Evolutionary conservation across 345 rosid genomes (phyloP).

Genomic region (Salix udensis): DNA sequence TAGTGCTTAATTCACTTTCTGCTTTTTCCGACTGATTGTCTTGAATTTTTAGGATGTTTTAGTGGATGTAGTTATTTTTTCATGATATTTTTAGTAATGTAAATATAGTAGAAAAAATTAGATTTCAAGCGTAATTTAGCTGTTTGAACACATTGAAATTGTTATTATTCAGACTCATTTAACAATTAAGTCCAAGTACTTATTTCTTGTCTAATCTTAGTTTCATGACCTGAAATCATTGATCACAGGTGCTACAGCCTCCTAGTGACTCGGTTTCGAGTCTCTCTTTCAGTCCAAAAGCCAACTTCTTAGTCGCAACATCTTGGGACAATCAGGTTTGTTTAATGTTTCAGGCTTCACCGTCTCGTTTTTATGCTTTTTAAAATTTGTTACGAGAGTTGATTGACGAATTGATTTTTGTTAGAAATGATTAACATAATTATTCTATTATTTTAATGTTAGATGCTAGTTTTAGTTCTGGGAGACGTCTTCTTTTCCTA

Average conservation of each 20-base stretch:
- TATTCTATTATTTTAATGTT: background rate
- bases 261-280: slow-evolving; percentile 87
- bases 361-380: background rate
- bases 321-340: slow-evolving; percentile 99
- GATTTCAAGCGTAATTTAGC: background rate
- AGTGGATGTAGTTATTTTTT: background rate
- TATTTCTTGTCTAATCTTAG: background rate
- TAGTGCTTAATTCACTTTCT: background rate
- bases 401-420: background rate
- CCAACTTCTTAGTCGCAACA: slow-evolving; percentile 78
- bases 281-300: slow-evolving; percentile 89
- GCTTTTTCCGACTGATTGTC: background rate
- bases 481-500: background rate
- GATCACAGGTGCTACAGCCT: slow-evolving; percentile 68
- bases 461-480: background rate
- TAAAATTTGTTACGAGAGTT: background rate
- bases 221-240: background rate
- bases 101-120: background rate
- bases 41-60: background rate
- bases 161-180: background rate
- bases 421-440: background rate
- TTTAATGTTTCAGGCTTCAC: background rate
- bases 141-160: background rate
- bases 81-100: background rate
- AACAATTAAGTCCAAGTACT: background rate